Conservation (phyloP, 2,329 filamentous ascomycete genomes). For the Pseudogymnoascus sp. region DNA sequence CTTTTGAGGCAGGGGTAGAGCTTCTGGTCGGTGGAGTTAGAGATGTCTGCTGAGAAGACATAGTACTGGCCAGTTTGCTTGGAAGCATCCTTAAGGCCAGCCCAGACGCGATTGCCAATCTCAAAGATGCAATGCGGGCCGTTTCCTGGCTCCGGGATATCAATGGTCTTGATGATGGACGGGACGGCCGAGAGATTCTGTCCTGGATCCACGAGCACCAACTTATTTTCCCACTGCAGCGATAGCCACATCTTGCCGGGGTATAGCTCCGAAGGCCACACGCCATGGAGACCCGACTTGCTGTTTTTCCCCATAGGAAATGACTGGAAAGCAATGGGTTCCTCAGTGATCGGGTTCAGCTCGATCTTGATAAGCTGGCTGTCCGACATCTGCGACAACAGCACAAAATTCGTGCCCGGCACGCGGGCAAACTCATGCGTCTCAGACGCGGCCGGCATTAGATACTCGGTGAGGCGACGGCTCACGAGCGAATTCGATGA, state of each 20-base stretch:
- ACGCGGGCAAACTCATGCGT: slow-evolving; percentile 9
- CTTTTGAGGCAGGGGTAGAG: slow-evolving; percentile 7
- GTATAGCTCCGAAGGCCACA: slow-evolving; percentile 5
- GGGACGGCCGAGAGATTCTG: neutral
- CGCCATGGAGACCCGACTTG: slow-evolving; percentile 3
- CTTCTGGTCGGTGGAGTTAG: neutral
- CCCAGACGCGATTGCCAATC: slow-evolving; percentile 9
- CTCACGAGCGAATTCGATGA: slow-evolving; percentile 5
- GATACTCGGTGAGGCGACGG: slow-evolving; percentile 10
- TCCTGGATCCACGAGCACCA: slow-evolving; percentile 6
- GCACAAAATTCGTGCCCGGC: slow-evolving; percentile 8
- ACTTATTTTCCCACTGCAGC: slow-evolving; percentile 4
- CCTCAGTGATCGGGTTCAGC: slow-evolving; percentile 8
- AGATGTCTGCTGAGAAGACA: slow-evolving; percentile 9
- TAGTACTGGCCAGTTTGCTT: slow-evolving; percentile 10
- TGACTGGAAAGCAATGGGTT: slow-evolving; percentile 2
- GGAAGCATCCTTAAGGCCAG: slow-evolving; percentile 8
- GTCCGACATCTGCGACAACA: slow-evolving; percentile 4
- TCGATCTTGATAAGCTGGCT: slow-evolving; percentile 10
- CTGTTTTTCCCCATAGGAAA: slow-evolving; percentile 7
- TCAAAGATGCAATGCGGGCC: slow-evolving; percentile 8
- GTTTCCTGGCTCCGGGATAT: slow-evolving; percentile 8
- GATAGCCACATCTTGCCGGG: slow-evolving; percentile 9
- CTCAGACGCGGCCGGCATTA: slow-evolving; percentile 1
- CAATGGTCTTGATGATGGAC: slow-evolving; percentile 6